A percentile compares a stretch with the other conserved stretches of the same genome.
phyloP scores from a whole-genome alignment of 108 stramenopile genomes.

The Stephanodiscus triporus region DNA sequence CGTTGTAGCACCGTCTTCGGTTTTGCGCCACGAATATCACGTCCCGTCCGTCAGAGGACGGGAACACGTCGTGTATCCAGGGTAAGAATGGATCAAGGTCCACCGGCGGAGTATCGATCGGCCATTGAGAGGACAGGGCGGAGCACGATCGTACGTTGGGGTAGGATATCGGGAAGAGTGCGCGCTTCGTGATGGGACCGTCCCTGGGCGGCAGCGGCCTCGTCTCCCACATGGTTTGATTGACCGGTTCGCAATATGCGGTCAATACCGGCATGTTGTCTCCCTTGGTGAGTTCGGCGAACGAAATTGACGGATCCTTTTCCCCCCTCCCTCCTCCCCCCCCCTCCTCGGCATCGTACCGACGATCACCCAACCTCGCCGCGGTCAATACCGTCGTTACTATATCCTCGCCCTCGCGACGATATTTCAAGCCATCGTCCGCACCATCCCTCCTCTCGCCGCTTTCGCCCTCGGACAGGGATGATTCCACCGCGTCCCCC shows the following conservation, averaged over 20 bases:
- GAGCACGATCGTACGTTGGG: conserved; percentile 39
- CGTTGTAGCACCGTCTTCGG: conserved; percentile 70
- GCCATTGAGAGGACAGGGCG: conserved; percentile 64
- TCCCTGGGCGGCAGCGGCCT: conserved; percentile 37
- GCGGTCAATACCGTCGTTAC: conserved; percentile 30
- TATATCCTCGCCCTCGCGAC: conserved; percentile 30
- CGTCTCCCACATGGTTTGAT: conserved; percentile 48
- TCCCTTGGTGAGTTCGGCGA: conserved; percentile 6
- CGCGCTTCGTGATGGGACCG: conserved; percentile 10
- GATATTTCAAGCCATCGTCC: conserved; percentile 33
- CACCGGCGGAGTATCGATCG: conserved; percentile 65
- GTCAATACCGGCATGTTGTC: conserved; percentile 48
- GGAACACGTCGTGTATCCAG: conserved; percentile 93
- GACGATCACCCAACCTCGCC: conserved; percentile 39
- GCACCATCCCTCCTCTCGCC: background rate
- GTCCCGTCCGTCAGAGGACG: conserved; percentile 73
- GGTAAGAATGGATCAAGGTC: conserved; percentile 87
- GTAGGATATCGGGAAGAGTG: conserved; percentile 24
- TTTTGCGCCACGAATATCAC: conserved; percentile 91
- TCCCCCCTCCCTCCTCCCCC: background rate
- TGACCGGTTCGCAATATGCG: conserved; percentile 49
- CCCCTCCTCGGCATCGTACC: conserved; percentile 25
- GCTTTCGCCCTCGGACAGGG: background rate
- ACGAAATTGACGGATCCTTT: background rate
- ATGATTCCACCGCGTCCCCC: background rate